Percentiles rank a stretch among this genome's conserved stretches.
These are phyloP conservation scores for Picea abies DNA, from an alignment of 83 land plant genomes.

Conservation along the genomic window DNA sequence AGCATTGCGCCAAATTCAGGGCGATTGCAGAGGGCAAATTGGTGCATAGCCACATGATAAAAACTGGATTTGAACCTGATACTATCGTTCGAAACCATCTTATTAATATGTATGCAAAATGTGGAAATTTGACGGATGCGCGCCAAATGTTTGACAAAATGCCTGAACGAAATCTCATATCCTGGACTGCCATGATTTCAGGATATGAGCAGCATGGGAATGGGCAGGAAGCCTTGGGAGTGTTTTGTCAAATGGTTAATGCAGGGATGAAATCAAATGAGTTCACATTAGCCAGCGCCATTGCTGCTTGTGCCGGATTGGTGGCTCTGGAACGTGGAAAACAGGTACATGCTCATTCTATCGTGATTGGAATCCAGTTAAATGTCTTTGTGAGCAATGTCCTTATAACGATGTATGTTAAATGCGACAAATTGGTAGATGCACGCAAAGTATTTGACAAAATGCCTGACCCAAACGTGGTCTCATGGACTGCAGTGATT, in stretches of 20 bases:
- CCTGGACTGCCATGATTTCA: conserved; percentile 14
- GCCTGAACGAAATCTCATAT: background rate
- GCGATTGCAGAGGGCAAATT: no score
- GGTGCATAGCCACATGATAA: no score
- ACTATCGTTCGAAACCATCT: no score
- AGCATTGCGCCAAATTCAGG: no score
- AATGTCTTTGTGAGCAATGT: conserved; percentile 35
- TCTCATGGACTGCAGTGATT: conserved; percentile 37
- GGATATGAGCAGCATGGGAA: background rate
- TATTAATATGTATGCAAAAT: no score
- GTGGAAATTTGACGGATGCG: no score
- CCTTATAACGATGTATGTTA: conserved; percentile 42
- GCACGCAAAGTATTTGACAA: conserved; percentile 20
- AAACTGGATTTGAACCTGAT: no score
- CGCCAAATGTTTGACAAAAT: conserved; percentile 1
- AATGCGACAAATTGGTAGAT: conserved; percentile 36
- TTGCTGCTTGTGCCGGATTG: conserved; percentile 34
- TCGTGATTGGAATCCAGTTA: conserved; percentile 20
- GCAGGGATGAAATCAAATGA: conserved; percentile 25
- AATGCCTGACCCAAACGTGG: conserved; percentile 16
- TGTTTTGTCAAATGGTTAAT: conserved; percentile 31
- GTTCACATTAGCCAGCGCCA: conserved; percentile 29
- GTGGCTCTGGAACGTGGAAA: conserved; percentile 22
- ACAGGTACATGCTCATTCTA: conserved; percentile 31
- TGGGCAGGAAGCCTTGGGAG: conserved; percentile 3